Evolutionary conservation across 2,329 filamentous ascomycete genomes (phyloP).

Genomic region (Zymoseptoria tritici): DNA sequence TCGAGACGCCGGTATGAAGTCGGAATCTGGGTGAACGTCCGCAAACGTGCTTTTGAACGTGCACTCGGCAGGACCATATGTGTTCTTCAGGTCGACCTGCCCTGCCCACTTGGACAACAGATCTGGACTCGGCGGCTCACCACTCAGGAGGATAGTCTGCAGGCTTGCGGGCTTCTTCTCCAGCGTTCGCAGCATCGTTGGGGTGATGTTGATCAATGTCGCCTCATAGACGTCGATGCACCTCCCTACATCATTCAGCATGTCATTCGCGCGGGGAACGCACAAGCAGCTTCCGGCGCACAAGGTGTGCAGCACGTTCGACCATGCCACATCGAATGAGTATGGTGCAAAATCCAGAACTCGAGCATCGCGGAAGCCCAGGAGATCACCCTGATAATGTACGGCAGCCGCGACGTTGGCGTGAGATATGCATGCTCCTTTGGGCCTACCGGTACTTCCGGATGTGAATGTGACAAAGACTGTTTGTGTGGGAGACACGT

Average conservation of each 20-base stretch:
- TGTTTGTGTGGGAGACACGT: not conserved
- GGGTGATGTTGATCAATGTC: slow-evolving; percentile 49
- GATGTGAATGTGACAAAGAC: slow-evolving; percentile 10
- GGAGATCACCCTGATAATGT: slow-evolving; percentile 1
- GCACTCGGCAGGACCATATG: slow-evolving; percentile 2
- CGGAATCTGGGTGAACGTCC: not conserved
- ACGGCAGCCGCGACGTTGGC: not conserved
- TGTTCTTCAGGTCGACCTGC: not conserved
- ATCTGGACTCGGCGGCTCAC: slow-evolving; percentile 35
- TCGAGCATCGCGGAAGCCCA: slow-evolving; percentile 8
- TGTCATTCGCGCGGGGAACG: slow-evolving; percentile 35
- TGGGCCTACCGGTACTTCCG: slow-evolving; percentile 11
- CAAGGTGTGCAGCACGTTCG: slow-evolving; percentile 11
- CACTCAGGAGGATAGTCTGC: slow-evolving; percentile 15
- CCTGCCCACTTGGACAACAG: slow-evolving; percentile 33
- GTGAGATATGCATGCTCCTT: slow-evolving; percentile 7
- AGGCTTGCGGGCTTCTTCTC: slow-evolving; percentile 22
- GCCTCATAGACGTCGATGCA: slow-evolving; percentile 25
- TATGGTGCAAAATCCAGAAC: slow-evolving; percentile 20
- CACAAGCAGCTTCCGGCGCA: slow-evolving; percentile 13
- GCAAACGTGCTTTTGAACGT: slow-evolving; percentile 6
- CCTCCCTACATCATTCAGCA: slow-evolving; percentile 44
- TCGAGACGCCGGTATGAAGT: not conserved
- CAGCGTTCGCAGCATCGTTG: slow-evolving; percentile 45
- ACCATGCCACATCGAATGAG: slow-evolving; percentile 12